phyloP scores from a whole-genome alignment of 1,284 basidiomycete genomes.

The Trichosporon ovoides region DNA sequence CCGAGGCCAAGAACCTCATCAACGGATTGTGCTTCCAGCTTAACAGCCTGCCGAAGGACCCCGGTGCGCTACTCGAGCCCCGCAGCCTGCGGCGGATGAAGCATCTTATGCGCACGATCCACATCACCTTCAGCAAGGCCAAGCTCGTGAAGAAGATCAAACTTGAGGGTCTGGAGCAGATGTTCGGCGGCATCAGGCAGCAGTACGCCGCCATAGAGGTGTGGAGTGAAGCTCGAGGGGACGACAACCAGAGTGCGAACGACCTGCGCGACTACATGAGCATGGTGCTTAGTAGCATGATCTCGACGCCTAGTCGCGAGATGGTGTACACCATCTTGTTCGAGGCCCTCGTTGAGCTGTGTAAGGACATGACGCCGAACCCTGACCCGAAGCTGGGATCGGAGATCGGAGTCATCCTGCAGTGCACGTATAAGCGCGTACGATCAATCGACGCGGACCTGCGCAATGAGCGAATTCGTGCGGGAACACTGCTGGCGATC shows the following conservation, averaged over 20 bases:
- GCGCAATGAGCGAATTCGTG: slow-evolving; percentile 69
- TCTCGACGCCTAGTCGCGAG: slow-evolving; percentile 85
- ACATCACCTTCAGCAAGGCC: slow-evolving; percentile 15
- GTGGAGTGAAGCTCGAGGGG: slow-evolving; percentile 8
- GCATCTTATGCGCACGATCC: slow-evolving; percentile 73
- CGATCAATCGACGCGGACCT: slow-evolving; percentile 90
- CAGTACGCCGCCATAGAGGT: slow-evolving; percentile 19
- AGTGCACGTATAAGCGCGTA: slow-evolving; percentile 98
- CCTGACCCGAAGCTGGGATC: slow-evolving; percentile 73
- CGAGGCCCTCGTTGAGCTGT: slow-evolving; percentile 75
- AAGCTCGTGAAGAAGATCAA: slow-evolving; percentile 14
- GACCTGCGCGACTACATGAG: slow-evolving; percentile 92
- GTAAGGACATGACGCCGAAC: slow-evolving; percentile 64
- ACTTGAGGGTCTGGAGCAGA: slow-evolving; percentile 15
- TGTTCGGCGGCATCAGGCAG: slow-evolving; percentile 11
- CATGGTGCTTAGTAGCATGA: slow-evolving; percentile 90
- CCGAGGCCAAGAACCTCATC: slow-evolving; percentile 58
- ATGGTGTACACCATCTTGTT: slow-evolving; percentile 82
- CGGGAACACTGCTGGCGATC: slow-evolving; percentile 83
- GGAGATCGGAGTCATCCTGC: slow-evolving; percentile 92
- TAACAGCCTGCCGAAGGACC: slow-evolving; percentile 71
- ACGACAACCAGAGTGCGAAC: slow-evolving; percentile 60
- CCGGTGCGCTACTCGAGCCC: slow-evolving; percentile 64
- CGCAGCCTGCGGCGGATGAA: slow-evolving; percentile 87
- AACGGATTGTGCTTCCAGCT: slow-evolving; percentile 60